These are phyloP conservation scores for Cryphonectria naterciae DNA, from an alignment of 2,329 filamentous ascomycete species.

Conservation along the genomic window DNA sequence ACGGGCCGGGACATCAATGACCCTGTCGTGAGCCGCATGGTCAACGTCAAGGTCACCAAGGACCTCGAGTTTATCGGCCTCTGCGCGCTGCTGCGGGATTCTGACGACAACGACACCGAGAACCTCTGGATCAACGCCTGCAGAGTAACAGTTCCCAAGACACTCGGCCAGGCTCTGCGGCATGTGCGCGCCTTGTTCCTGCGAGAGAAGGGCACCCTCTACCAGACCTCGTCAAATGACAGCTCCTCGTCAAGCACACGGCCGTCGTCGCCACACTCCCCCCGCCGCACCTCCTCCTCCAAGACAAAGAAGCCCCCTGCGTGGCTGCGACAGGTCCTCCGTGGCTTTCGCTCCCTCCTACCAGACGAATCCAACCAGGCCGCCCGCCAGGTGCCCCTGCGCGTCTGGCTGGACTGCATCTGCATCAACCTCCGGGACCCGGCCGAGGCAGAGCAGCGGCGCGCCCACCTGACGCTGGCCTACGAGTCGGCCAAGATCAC, in stretches of 20 bases:
- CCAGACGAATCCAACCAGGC: conserved; percentile 11
- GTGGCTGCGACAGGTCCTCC: conserved; percentile 22
- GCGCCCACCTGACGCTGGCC: conserved; percentile 33
- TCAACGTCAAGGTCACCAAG: conserved; percentile 16
- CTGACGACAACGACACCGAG: conserved; percentile 14
- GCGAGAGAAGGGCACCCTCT: background rate
- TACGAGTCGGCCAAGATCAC: conserved; percentile 34
- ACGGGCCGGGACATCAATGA: conserved; percentile 23
- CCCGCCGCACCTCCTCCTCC: background rate
- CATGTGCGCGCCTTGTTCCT: conserved; percentile 23
- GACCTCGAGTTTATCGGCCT: conserved; percentile 22
- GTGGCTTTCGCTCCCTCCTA: conserved; percentile 16
- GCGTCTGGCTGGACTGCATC: conserved; percentile 35
- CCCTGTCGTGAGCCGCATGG: conserved; percentile 19
- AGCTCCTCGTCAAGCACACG: background rate
- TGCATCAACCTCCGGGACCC: conserved; percentile 34
- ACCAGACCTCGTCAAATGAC: background rate
- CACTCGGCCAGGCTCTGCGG: conserved; percentile 17
- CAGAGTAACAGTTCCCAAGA: conserved; percentile 14
- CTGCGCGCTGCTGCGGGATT: conserved; percentile 23
- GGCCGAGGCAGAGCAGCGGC: conserved; percentile 33
- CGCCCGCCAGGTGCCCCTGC: conserved; percentile 14
- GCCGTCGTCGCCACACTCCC: background rate
- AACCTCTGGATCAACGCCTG: conserved; percentile 19
- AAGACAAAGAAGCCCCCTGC: conserved; percentile 14